These are phyloP conservation scores for Pyronema omphalodes DNA, from an alignment of 495 filamentous ascomycete species.

Conservation along the genomic window DNA sequence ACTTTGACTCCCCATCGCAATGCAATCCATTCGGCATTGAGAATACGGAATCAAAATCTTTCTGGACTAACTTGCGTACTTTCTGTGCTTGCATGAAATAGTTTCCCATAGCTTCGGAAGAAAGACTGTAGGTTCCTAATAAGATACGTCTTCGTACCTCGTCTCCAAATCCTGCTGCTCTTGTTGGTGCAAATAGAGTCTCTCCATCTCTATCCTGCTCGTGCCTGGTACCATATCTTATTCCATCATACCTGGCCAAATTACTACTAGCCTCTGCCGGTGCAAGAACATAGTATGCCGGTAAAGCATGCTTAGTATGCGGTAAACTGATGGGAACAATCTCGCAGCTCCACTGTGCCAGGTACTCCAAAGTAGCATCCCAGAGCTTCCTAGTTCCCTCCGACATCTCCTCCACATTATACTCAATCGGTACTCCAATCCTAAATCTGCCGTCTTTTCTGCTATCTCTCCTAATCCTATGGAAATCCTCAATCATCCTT, in stretches of 20 bases:
- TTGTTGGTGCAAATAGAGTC: conserved; percentile 56
- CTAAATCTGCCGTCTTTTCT: conserved; percentile 30
- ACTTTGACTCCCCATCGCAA: conserved; percentile 25
- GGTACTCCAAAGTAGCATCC: conserved; percentile 35
- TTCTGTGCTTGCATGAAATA: conserved; percentile 91
- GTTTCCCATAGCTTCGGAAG: conserved; percentile 80
- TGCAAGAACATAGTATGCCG: conserved; percentile 88
- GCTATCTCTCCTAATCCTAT: no score
- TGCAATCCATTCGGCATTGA: conserved; percentile 44
- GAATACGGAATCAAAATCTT: conserved; percentile 73
- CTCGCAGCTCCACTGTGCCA: conserved; percentile 45
- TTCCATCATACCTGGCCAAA: conserved; percentile 90
- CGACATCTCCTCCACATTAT: conserved; percentile 70
- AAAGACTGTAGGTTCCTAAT: conserved; percentile 77
- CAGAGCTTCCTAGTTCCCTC: conserved; percentile 49
- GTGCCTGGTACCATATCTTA: conserved; percentile 58
- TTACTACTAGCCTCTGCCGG: conserved; percentile 93
- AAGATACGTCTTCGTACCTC: conserved; percentile 78
- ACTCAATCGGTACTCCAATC: conserved; percentile 37
- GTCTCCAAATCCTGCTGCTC: conserved; percentile 54
- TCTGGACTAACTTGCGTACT: conserved; percentile 62
- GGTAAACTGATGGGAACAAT: conserved; percentile 67
- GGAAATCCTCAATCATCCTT: background rate
- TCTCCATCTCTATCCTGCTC: conserved; percentile 23
- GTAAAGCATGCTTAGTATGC: conserved; percentile 63